Evolutionary conservation across 768 basidiomycete genomes (phyloP).

Genomic region (Mycena filopes): DNA sequence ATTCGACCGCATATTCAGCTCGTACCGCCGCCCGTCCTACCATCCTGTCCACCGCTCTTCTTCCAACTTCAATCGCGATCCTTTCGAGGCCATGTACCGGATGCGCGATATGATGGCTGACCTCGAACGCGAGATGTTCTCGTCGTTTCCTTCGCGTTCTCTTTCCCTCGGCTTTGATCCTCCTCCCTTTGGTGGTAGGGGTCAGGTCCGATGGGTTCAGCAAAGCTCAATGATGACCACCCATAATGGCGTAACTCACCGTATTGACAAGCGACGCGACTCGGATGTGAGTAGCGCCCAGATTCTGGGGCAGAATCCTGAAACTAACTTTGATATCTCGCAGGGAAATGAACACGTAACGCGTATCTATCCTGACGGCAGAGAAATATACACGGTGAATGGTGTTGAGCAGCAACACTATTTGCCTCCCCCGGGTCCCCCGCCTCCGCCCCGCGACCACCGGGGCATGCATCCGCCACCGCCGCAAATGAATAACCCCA

Average conservation of each 20-base stretch:
- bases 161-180: conserved; percentile 27
- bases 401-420: conserved; percentile 63
- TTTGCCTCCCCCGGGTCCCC: conserved; percentile 36
- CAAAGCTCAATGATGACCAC: conserved; percentile 68
- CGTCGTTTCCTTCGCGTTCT: conserved; percentile 31
- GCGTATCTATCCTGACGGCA: conserved; percentile 73
- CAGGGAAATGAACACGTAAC: conserved; percentile 84
- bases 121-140: conserved; percentile 46
- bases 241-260: conserved; percentile 76
- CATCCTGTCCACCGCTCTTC: conserved; percentile 42
- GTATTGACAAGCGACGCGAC: conserved; percentile 65
- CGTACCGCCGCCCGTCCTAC: conserved; percentile 45
- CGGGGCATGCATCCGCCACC: conserved; percentile 32
- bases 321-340: conserved; percentile 24
- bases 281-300: conserved; percentile 57
- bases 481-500: conserved; percentile 24
- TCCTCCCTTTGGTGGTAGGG: conserved; percentile 42
- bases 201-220: conserved; percentile 54
- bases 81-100: conserved; percentile 47
- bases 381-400: conserved; percentile 73
- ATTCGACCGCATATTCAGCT: conserved; percentile 78
- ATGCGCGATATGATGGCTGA: conserved; percentile 47
- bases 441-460: conserved; percentile 20
- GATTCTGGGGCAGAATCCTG: conserved; percentile 8
- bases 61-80: conserved; percentile 38